These are phyloP conservation scores for Grigorovia transvaalensis DNA, from an alignment of 805 yeast species.

Conservation along the genomic window DNA sequence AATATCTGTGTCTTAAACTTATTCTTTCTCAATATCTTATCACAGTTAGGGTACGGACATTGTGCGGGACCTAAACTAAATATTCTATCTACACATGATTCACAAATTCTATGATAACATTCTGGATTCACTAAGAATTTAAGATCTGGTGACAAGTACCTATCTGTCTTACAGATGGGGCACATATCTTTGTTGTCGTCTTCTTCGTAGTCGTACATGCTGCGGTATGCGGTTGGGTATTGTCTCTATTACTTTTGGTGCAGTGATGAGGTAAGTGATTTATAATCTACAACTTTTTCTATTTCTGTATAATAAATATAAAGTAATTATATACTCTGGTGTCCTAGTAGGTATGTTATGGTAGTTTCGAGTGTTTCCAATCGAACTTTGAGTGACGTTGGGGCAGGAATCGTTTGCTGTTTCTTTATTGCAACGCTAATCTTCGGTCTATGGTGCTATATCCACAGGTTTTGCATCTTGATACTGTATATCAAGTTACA, in stretches of 20 bases:
- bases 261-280: neutral
- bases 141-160: conserved; percentile 89
- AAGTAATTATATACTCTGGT: too few relatives aligned
- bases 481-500: conserved; percentile 10
- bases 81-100: conserved; percentile 90
- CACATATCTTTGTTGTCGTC: conserved; percentile 73
- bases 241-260: neutral
- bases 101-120: conserved; percentile 96
- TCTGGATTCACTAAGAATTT: conserved; percentile 89
- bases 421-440: conserved; percentile 12
- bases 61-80: conserved; percentile 93
- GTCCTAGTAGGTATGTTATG: neutral
- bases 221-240: neutral
- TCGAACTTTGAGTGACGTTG: neutral
- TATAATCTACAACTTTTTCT: too few relatives aligned
- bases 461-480: conserved; percentile 36
- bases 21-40: conserved; percentile 74
- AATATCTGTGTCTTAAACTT: conserved; percentile 87
- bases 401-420: neutral
- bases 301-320: too few relatives aligned
- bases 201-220: conserved; percentile 21
- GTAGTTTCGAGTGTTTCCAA: neutral
- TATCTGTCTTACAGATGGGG: conserved; percentile 93
- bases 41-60: conserved; percentile 90
- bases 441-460: conserved; percentile 36